Evolutionary conservation across 345 rosid genomes (phyloP).

Genomic region (Ceriops tagal): DNA sequence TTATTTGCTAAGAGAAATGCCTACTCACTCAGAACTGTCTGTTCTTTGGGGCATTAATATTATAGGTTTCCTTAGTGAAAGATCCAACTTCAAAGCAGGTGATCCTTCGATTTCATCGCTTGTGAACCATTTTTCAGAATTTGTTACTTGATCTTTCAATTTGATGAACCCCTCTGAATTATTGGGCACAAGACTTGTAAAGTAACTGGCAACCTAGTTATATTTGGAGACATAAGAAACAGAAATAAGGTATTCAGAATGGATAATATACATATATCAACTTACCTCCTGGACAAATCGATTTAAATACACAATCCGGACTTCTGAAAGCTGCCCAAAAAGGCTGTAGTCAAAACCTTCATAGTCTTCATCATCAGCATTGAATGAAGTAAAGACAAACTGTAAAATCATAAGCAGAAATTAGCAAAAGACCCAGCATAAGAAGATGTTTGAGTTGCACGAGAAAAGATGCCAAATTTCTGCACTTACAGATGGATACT

Average conservation of each 20-base stretch:
- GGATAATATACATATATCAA: neutral
- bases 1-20: slow-evolving; percentile 11
- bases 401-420: slow-evolving; percentile 32
- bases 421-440: slow-evolving; percentile 8
- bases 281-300: slow-evolving; percentile 98
- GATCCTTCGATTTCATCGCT: slow-evolving; percentile 90
- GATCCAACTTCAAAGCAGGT: slow-evolving; percentile 86
- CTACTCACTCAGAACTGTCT: slow-evolving; percentile 82
- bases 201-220: slow-evolving; percentile 72
- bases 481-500: neutral
- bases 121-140: slow-evolving; percentile 87
- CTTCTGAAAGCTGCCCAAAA: slow-evolving; percentile 94
- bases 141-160: slow-evolving; percentile 76
- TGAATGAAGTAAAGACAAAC: slow-evolving; percentile 86
- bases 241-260: slow-evolving; percentile 15
- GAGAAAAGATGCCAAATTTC: neutral
- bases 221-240: slow-evolving; percentile 30
- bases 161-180: slow-evolving; percentile 62
- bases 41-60: slow-evolving; percentile 94
- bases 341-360: slow-evolving; percentile 87
- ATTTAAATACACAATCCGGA: slow-evolving; percentile 85
- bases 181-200: slow-evolving; percentile 84
- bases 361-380: slow-evolving; percentile 74
- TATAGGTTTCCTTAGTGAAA: slow-evolving; percentile 86
- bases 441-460: neutral